Evolutionary conservation across 345 rosid genomes (phyloP).

Genomic region (Fremontodendron californicum): DNA sequence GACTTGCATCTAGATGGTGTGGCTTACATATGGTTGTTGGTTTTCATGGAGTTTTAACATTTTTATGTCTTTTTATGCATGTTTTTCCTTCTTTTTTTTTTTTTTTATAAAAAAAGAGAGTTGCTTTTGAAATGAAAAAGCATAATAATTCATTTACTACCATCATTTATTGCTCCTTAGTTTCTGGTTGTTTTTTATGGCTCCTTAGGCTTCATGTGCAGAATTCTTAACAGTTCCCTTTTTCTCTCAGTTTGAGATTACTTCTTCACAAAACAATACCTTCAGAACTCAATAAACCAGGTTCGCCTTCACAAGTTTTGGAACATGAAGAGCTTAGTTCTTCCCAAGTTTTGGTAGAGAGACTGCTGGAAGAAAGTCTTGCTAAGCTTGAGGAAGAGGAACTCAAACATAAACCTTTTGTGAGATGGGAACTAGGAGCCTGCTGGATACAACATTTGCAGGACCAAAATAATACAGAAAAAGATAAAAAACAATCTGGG

Average conservation of each 20-base stretch:
- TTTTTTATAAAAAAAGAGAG: too few relatives aligned
- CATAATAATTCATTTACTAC: not conserved
- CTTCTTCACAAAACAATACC: slow-evolving; percentile 57
- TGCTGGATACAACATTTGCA: slow-evolving; percentile 98
- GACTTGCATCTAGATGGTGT: not conserved
- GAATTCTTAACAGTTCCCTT: slow-evolving; percentile 14
- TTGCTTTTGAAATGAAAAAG: not conserved
- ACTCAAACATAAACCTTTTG: slow-evolving; percentile 41
- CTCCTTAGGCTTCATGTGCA: not conserved
- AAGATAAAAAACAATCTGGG: slow-evolving; percentile 62
- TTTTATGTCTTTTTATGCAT: not conserved
- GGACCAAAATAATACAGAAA: slow-evolving; percentile 82
- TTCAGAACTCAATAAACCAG: slow-evolving; percentile 50
- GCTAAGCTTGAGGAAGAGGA: slow-evolving; percentile 71
- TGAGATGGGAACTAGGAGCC: slow-evolving; percentile 99
- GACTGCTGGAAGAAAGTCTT: slow-evolving; percentile 74
- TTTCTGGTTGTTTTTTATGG: not conserved
- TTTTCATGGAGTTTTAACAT: not conserved
- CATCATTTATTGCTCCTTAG: not conserved
- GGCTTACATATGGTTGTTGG: not conserved
- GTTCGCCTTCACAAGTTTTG: slow-evolving; percentile 36
- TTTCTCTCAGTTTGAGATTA: slow-evolving; percentile 69
- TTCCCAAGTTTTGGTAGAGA: slow-evolving; percentile 59
- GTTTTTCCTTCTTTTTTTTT: not conserved
- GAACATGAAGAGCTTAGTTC: slow-evolving; percentile 56